Evolutionary conservation across 2,329 filamentous ascomycete species (phyloP), one percentile per base, ranked within the genome.

Genomic region (Aspergillus udagawae): DNA sequence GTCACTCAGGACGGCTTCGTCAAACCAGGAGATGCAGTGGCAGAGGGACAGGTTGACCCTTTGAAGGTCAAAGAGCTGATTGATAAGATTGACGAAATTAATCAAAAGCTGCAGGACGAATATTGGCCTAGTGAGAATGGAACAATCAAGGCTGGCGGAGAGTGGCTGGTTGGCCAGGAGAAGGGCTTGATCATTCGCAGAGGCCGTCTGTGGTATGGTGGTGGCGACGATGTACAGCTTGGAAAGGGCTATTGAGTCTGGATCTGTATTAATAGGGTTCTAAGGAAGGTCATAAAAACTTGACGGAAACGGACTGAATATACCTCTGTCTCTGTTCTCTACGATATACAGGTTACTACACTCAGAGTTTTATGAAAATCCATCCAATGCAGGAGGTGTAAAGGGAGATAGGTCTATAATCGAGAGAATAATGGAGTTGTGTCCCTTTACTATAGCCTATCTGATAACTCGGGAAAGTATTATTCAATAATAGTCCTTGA

Each of bases 151-250:
- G 70, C 72, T 1, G 80, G 79, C 3, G 87, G 87, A 0, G 89
- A 93, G 70, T 96, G 92, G 91, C 77, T 89, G 29, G 86, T 96
- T 17, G 92, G 92, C 0, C 84, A 94, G 65, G 91, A 92, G 70
- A 87, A 80, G 65, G 91, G 91, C 0, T 75, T 96, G 49, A 88
- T 92, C 65, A 86, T 84, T 59, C 83, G 90, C 42, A 83, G 81
- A 60, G 92, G 92, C 0, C 80, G 83, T 3, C 71, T 96, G 49
- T 97, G 92, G 92, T 96, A 96, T 76, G 92, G 88, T 41, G 90
- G 86, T n/a, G 92, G 92, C 1, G 82, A 88, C 64, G 87, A 86
- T 4, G 81, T 96, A 2, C 44, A 38, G 5, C 25, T 48, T 21
- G 12, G 47, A 23, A 23, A 49, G 29, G 44, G 52, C 50, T 44